phyloP scores from a whole-genome alignment of 2,329 filamentous ascomycete genomes.

The Coniella lustricola region DNA sequence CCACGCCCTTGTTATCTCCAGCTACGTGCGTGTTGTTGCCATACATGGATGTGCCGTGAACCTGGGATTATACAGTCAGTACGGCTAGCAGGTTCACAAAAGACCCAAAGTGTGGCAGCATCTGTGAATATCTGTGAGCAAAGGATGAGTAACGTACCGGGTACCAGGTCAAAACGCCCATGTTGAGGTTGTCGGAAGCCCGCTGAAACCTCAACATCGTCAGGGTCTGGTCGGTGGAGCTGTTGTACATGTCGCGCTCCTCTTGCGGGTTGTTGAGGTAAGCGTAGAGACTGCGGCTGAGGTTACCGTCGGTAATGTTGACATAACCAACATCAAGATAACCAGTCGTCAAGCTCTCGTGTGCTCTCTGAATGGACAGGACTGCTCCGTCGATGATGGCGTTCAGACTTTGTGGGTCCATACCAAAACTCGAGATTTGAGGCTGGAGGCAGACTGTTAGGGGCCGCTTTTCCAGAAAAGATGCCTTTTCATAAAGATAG shows the following conservation, averaged over 20 bases:
- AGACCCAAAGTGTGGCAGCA: too few relatives aligned
- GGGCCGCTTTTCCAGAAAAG: too few relatives aligned
- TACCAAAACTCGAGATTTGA: constrained; percentile 82
- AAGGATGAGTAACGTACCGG: constrained; percentile 36
- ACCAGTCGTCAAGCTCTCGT: constrained; percentile 60
- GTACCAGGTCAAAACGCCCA: constrained; percentile 85
- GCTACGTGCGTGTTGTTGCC: constrained; percentile 85
- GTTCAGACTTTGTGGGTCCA: constrained; percentile 77
- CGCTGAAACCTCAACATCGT: constrained; percentile 70
- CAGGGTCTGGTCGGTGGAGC: constrained; percentile 64
- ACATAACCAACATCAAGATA: constrained; percentile 56
- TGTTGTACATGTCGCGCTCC: constrained; percentile 62
- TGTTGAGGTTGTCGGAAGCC: constrained; percentile 62
- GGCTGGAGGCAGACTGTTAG: constrained; percentile 34
- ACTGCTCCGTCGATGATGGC: constrained; percentile 84
- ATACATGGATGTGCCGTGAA: constrained; percentile 79
- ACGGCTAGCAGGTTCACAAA: not conserved
- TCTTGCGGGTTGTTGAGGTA: constrained; percentile 74
- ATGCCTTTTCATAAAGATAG: too few relatives aligned
- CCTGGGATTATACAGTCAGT: not conserved
- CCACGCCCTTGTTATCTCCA: constrained; percentile 90
- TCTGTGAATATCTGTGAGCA: too few relatives aligned
- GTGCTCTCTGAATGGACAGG: constrained; percentile 71
- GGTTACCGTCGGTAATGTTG: constrained; percentile 63
- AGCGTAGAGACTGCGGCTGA: constrained; percentile 77